Evolutionary conservation across 2,329 filamentous ascomycete genomes (phyloP), one percentile per base, ranked within the genome.

Genomic region (Diplocarpon rosae): DNA sequence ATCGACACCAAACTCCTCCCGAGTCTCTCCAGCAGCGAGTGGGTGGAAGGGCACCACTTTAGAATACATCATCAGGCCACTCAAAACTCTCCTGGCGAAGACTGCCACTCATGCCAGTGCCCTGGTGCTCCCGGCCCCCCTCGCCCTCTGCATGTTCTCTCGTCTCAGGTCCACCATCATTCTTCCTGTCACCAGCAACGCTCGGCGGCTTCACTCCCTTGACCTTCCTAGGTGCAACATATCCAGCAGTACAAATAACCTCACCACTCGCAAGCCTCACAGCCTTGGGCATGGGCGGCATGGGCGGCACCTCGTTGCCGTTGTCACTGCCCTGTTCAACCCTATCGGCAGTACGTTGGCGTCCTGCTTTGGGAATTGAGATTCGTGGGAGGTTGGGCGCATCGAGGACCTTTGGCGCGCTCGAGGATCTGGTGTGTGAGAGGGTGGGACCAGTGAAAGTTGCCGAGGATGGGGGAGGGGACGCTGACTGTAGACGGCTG

Each of bases 31-130:
- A n/a, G n/a, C n/a, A n/a, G n/a, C n/a, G n/a, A n/a, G n/a, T n/a
- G n/a, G n/a, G n/a, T n/a, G n/a, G n/a, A n/a, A n/a, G n/a, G n/a
- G n/a, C n/a, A n/a, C n/a, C n/a, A n/a, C n/a, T 30, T 63, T 50
- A 69, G 46, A 69, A 68, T 8, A 66, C 59, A 48, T 67, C 66
- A 8, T 66, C 65, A 5, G 65, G 65, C 67, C 66, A 69, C 16
- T 62, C 57, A 43, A 66, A 69, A n/a, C 56, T 52, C 33, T 61
- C 53, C 13, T 46, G 48, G 20, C 40, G 30, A 17, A 15, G 5
- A 12, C 30, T 34, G 14, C 27, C 27, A 33, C 30, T 32, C 30
- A 45, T n/a, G n/a, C n/a, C n/a, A n/a, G n/a, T 6, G n/a, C 34
- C 34, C 11, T 29, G 29, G 30, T 24, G 37, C 42, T 31, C 39